A percentile compares a stretch with the other conserved stretches of the same genome.
phyloP scores from a whole-genome alignment of 371 early-diverging fungal species.

The Mucor circinelloides region DNA sequence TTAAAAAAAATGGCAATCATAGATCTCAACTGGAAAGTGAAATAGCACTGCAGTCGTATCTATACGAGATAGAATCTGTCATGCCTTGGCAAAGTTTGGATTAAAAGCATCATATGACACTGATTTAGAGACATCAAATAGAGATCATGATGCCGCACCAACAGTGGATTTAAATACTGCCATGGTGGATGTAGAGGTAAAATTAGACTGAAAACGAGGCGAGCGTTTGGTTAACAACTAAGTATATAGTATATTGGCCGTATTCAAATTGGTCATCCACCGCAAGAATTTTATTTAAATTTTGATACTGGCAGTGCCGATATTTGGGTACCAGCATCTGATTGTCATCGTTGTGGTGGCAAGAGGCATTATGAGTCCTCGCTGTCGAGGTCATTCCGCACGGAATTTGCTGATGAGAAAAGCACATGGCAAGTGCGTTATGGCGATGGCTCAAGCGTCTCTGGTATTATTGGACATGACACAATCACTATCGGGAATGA shows the following conservation, averaged over 20 bases:
- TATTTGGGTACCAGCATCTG: constrained; percentile 38
- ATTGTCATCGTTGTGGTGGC: constrained; percentile 34
- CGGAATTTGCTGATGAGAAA: background rate
- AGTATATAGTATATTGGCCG: constrained; percentile 45
- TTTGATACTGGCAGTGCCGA: constrained; percentile 64
- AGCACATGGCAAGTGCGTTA: constrained; percentile 35
- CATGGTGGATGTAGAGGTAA: background rate
- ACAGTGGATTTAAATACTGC: background rate
- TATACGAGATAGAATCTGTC: background rate
- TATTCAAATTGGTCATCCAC: constrained; percentile 55
- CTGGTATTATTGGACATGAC: constrained; percentile 41
- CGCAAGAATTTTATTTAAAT: constrained; percentile 59
- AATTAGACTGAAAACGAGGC: too few relatives aligned
- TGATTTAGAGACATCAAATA: background rate
- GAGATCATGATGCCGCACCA: background rate
- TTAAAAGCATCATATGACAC: background rate
- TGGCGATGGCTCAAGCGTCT: constrained; percentile 50
- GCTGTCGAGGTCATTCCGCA: background rate
- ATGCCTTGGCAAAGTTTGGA: background rate
- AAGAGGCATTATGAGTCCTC: background rate
- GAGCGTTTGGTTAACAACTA: background rate
- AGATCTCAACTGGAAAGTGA: background rate
- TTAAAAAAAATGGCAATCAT: too few relatives aligned
- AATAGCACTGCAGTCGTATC: background rate
- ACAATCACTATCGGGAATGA: constrained; percentile 35